Evolutionary conservation across 768 basidiomycete genomes (phyloP).

Genomic region (Phaeotremella skinneri): DNA sequence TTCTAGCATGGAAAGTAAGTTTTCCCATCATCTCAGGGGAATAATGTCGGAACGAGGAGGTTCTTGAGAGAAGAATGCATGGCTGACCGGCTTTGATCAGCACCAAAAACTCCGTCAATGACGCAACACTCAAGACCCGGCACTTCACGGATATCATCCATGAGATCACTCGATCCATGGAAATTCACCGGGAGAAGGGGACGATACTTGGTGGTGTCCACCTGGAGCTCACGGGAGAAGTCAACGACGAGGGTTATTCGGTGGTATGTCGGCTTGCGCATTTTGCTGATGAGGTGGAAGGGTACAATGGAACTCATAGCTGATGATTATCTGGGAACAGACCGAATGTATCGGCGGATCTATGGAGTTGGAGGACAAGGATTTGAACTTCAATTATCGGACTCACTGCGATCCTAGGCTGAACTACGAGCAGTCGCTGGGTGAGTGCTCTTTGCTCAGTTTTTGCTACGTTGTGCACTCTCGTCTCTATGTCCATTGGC

Average conservation of each 20-base stretch:
- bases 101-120: constrained; percentile 74
- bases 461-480: no score
- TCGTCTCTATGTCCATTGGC: no score
- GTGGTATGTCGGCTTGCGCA: constrained; percentile 55
- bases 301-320: background rate
- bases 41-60: background rate
- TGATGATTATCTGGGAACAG: constrained; percentile 6
- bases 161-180: constrained; percentile 77
- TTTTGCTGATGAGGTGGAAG: background rate
- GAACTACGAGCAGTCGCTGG: constrained; percentile 92
- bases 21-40: background rate
- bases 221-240: constrained; percentile 87
- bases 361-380: constrained; percentile 86
- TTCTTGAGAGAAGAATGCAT: no score
- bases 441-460: constrained; percentile 55
- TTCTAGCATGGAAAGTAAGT: constrained; percentile 80
- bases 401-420: constrained; percentile 91
- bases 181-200: constrained; percentile 70
- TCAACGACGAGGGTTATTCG: constrained; percentile 84
- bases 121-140: constrained; percentile 73
- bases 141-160: constrained; percentile 79
- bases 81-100: constrained; percentile 52
- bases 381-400: constrained; percentile 87
- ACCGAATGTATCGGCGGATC: constrained; percentile 96
- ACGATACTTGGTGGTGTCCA: constrained; percentile 78